Evolutionary conservation across 345 rosid species (phyloP).

Genomic region (Viola odorata): DNA sequence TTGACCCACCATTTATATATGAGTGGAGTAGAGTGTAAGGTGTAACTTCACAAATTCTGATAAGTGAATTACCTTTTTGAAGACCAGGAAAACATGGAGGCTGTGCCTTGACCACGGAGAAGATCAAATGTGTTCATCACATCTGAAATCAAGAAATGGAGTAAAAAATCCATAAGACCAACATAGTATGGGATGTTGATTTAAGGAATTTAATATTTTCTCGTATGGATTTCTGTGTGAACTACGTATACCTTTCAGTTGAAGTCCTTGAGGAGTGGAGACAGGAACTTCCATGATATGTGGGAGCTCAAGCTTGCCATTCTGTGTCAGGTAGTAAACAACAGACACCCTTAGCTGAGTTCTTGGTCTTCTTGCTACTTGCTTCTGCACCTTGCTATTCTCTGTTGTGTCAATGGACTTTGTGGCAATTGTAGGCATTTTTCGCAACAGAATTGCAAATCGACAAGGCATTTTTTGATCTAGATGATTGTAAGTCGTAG

Average conservation of each 20-base stretch:
- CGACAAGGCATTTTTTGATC: too few relatives aligned
- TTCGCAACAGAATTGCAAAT: too few relatives aligned
- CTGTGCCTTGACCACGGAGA: slow-evolving; percentile 22
- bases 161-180: too few relatives aligned
- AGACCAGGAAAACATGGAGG: slow-evolving; percentile 18
- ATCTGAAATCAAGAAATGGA: slow-evolving; percentile 4
- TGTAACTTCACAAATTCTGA: too few relatives aligned
- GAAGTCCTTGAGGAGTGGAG: slow-evolving; percentile 15
- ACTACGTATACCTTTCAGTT: slow-evolving; percentile 5
- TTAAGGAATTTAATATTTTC: too few relatives aligned
- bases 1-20: too few relatives aligned
- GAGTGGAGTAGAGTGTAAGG: too few relatives aligned
- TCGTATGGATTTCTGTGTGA: background rate
- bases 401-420: too few relatives aligned
- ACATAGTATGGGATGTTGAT: too few relatives aligned
- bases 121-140: slow-evolving; percentile 12
- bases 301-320: slow-evolving; percentile 20
- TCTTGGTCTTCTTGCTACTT: slow-evolving; percentile 25
- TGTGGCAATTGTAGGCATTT: too few relatives aligned
- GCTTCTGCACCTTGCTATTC: slow-evolving; percentile 13
- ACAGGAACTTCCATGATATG: slow-evolving; percentile 20
- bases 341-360: slow-evolving; percentile 15
- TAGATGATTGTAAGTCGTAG: too few relatives aligned
- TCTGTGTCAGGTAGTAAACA: slow-evolving; percentile 15
- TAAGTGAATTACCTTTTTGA: slow-evolving; percentile 11